Percentiles rank a stretch among this genome's conserved stretches.
Evolutionary conservation across 768 basidiomycete species (phyloP).

Genomic region (Rhodocollybia butyracea): DNA sequence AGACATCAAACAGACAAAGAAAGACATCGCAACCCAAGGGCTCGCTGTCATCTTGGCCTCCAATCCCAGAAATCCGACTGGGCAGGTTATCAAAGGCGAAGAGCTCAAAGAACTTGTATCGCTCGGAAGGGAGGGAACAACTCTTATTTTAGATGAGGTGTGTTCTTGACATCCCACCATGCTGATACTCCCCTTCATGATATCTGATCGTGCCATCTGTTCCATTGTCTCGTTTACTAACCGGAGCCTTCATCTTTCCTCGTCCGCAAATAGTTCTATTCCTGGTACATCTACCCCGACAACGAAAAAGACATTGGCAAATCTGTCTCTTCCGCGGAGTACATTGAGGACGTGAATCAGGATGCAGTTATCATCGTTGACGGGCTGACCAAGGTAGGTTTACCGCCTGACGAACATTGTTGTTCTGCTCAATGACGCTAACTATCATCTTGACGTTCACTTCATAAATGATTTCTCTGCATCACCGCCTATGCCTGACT

Average conservation of each 20-base stretch:
- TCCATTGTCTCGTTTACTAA: neutral
- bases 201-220: no score
- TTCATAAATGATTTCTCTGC: no score
- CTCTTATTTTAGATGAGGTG: constrained; percentile 83
- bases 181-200: no score
- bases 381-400: constrained; percentile 80
- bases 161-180: neutral
- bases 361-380: constrained; percentile 86
- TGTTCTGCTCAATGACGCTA: no score
- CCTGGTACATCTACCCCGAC: constrained; percentile 93
- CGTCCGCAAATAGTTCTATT: constrained; percentile 68
- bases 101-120: constrained; percentile 79
- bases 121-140: constrained; percentile 73
- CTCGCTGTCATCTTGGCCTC: constrained; percentile 83
- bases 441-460: no score
- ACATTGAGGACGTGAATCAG: constrained; percentile 83
- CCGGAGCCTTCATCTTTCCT: neutral
- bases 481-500: no score
- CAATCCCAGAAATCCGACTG: constrained; percentile 96
- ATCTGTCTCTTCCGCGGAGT: constrained; percentile 79
- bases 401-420: no score
- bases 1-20: constrained; percentile 79
- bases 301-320: constrained; percentile 69
- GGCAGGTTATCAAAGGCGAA: constrained; percentile 77
- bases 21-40: constrained; percentile 80